Base-by-base conservation (phyloP, 768 basidiomycete species). In the Psilocybe azurescens region DNA sequence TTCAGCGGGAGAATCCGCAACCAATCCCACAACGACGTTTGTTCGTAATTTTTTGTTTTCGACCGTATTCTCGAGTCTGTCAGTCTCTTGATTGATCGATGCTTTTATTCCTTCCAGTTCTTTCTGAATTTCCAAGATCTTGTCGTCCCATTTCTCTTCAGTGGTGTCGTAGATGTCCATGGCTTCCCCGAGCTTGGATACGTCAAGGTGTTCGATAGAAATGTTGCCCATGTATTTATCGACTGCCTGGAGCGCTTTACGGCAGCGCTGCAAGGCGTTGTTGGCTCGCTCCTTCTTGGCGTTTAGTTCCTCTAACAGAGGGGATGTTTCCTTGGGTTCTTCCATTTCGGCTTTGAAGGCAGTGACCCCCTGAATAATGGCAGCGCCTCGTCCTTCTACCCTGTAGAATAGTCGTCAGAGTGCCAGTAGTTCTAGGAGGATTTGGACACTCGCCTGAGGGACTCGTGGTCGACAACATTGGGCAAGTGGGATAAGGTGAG, bases 311-410 rank as follows among this genome's bases (percentile, higher is more conserved):
- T 62, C 58, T 38, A 62, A 33, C 13, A 52, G 16, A 28, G 72
- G 62, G 5, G 76, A 76, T 0, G 74, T 69, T 10, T 47, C 65
- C 1, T 60, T 60, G 3, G 55, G 9, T 3, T 64, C 32, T 24
- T 61, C 56, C 13, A 36, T 50, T 11, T 69, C 58, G 36, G 56
- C 55, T 0, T 29, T 36, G 7, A 70, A 75, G 13, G 77, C 62
- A 9, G 75, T 72, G 3, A 82, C 80, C 53, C 80, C 79, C 49
- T 81, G 79, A 51, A 82, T 81, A 0, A 77, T 79, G 4, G 77
- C 81, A 28, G 70, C 61, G 13, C 81, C 79, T 36, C 72, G 66
- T 4, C 78, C 79, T 66, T 81, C 76, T 1, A 81, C 78, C 53
- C 80, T 82, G 70, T 57, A 16, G 24, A 11, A 24, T 20, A 28